phyloP scores from a whole-genome alignment of 495 filamentous ascomycete species.

The Talaromyces trachyspermus region DNA sequence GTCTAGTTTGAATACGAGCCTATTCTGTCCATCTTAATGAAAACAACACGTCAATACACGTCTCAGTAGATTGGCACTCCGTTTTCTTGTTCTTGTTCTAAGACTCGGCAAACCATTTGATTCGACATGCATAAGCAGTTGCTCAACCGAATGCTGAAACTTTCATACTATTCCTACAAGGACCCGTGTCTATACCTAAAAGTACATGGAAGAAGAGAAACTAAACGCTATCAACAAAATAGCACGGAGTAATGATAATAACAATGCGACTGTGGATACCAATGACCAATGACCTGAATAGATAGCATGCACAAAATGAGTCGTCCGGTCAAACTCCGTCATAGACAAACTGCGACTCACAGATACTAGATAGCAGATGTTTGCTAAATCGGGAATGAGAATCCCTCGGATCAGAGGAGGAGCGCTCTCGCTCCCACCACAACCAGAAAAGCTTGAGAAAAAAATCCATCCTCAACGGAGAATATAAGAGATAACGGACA shows the following conservation, averaged over 20 bases:
- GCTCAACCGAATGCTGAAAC: no score
- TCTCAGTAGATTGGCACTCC: no score
- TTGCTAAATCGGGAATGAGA: slow-evolving; percentile 5
- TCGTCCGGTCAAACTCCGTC: no score
- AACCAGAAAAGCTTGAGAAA: background rate
- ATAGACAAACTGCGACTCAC: background rate
- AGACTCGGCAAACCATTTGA: no score
- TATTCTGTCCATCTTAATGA: no score
- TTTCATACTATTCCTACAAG: background rate
- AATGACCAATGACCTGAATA: background rate
- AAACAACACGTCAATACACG: no score
- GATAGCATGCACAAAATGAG: background rate
- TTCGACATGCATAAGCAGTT: no score
- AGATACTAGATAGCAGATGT: background rate
- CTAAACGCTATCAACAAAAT: no score
- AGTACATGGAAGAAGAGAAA: background rate
- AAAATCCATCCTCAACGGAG: background rate
- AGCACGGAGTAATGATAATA: no score
- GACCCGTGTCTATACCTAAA: background rate
- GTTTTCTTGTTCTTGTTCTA: no score
- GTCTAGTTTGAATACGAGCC: no score
- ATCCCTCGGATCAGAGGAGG: slow-evolving; percentile 16
- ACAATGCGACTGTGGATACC: background rate
- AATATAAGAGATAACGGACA: no score
- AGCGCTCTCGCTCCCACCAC: slow-evolving; percentile 34